Conservation (phyloP, 179 eudicot species). For the Dionaea muscipula region DNA sequence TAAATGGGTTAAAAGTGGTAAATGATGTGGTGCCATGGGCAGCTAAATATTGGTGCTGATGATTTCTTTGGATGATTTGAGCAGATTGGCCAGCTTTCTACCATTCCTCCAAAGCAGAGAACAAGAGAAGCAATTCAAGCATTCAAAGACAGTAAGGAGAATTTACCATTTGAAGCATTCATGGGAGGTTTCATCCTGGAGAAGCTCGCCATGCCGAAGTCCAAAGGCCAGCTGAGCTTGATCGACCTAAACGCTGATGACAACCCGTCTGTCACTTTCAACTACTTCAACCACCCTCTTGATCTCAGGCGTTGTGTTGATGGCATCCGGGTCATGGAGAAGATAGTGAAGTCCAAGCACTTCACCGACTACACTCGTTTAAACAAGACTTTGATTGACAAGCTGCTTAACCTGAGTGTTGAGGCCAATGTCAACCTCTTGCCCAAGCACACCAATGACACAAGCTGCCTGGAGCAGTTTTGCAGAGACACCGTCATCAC, state of each 20-base stretch:
- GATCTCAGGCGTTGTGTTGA: conserved; percentile 57
- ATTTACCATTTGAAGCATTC: conserved; percentile 73
- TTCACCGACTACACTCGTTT: conserved; percentile 32
- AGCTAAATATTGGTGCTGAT: conserved; percentile 12
- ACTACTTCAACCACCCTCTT: conserved; percentile 76
- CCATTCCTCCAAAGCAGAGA: conserved; percentile 82
- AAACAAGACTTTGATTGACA: conserved; percentile 27
- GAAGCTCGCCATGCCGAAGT: conserved; percentile 59
- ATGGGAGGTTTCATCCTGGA: conserved; percentile 82
- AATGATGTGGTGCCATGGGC: no score
- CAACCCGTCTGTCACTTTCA: conserved; percentile 73
- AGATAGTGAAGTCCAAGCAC: conserved; percentile 36
- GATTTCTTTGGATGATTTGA: conserved; percentile 4
- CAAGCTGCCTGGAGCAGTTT: conserved; percentile 57
- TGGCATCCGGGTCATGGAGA: conserved; percentile 53
- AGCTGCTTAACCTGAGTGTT: conserved; percentile 69
- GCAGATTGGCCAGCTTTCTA: conserved; percentile 89
- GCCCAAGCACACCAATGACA: conserved; percentile 75
- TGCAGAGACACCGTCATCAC: conserved; percentile 83
- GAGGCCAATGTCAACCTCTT: conserved; percentile 63
- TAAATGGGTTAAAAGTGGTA: not conserved
- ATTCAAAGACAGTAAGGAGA: conserved; percentile 38
- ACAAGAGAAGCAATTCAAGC: conserved; percentile 52
- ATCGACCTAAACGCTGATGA: conserved; percentile 44
- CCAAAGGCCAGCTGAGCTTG: conserved; percentile 55